Conservation (phyloP, 768 basidiomycete genomes). For the Mycena pura region DNA sequence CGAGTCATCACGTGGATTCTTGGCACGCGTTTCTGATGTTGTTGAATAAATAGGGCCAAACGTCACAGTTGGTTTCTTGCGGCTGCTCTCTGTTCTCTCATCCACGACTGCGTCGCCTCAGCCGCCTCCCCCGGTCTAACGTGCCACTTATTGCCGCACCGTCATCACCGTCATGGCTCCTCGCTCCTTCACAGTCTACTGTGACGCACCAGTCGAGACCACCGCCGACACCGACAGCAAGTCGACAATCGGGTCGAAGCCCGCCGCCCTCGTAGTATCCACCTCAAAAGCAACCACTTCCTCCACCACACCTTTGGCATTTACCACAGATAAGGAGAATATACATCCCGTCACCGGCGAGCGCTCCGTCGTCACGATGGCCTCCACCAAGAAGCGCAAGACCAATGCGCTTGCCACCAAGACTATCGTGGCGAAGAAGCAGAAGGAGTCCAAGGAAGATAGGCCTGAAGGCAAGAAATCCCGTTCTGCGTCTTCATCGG, state of each 20-base stretch:
- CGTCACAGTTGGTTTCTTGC: neutral
- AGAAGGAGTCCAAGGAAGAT: slow-evolving; percentile 51
- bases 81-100: neutral
- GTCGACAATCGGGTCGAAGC: slow-evolving; percentile 30
- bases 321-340: slow-evolving; percentile 76
- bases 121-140: neutral
- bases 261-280: slow-evolving; percentile 29
- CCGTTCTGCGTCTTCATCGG: slow-evolving; percentile 51
- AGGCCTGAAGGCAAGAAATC: slow-evolving; percentile 66
- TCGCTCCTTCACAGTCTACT: slow-evolving; percentile 70
- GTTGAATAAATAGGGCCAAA: no score
- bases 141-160: neutral
- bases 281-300: slow-evolving; percentile 32
- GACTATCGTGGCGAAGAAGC: slow-evolving; percentile 47
- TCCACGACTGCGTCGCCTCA: no score
- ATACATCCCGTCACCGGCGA: slow-evolving; percentile 77
- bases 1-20: no score
- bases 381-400: slow-evolving; percentile 67
- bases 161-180: slow-evolving; percentile 50
- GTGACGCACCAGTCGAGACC: slow-evolving; percentile 56
- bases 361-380: slow-evolving; percentile 49
- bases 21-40: no score
- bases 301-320: slow-evolving; percentile 42
- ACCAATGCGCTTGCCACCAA: slow-evolving; percentile 65
- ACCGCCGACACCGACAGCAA: slow-evolving; percentile 42